Evolutionary conservation across 225 moss, liverwort and hornwort genomes (phyloP).

Genomic region (Pseudisothecium myosuroides): DNA sequence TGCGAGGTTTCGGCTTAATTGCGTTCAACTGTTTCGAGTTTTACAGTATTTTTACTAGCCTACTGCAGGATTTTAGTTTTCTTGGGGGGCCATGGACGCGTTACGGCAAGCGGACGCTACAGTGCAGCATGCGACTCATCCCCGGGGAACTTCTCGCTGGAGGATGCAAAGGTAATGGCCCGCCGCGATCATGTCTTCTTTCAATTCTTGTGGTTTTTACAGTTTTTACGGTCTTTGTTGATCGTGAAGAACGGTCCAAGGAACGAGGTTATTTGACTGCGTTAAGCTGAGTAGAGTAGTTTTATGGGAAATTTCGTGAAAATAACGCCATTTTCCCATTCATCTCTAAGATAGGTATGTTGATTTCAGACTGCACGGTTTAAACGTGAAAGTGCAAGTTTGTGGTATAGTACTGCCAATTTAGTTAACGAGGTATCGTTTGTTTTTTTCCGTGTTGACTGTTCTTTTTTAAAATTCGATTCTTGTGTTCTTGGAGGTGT

Average conservation of each 20-base stretch:
- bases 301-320: too few species aligned
- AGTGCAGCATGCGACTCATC: slow-evolving; percentile 20
- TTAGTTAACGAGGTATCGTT: too few species aligned
- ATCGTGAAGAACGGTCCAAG: neutral
- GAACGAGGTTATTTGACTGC: neutral
- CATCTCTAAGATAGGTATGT: too few species aligned
- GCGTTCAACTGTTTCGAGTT: too few species aligned
- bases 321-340: too few species aligned
- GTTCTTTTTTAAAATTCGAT: neutral
- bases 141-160: slow-evolving; percentile 11
- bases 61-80: neutral
- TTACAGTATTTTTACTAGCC: too few species aligned
- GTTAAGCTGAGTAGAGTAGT: neutral
- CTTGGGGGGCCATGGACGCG: neutral
- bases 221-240: too few species aligned
- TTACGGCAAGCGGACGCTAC: slow-evolving; percentile 15
- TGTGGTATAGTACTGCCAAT: too few species aligned
- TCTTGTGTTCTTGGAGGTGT: neutral
- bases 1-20: neutral
- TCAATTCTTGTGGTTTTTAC: neutral
- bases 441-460: neutral
- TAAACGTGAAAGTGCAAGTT: too few species aligned
- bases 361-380: too few species aligned
- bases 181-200: neutral
- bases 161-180: slow-evolving; percentile 11